phyloP scores from a whole-genome alignment of 805 yeast genomes.

The Lipomyces orientalis region DNA sequence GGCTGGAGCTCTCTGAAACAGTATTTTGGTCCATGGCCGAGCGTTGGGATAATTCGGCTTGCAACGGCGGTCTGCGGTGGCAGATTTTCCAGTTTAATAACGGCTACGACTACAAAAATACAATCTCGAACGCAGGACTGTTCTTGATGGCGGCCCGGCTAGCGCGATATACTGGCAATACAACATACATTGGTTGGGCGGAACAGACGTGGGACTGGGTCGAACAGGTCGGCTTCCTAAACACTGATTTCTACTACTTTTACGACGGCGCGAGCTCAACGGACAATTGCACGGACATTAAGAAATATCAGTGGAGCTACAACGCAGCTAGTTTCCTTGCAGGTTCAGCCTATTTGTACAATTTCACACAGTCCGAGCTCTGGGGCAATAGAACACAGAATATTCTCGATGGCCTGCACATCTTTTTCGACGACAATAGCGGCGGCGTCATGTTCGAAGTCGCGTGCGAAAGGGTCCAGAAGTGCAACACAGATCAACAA shows the following conservation, averaged over 20 bases:
- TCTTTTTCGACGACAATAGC: slow-evolving; percentile 53
- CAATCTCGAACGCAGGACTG: slow-evolving; percentile 83
- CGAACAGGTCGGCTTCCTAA: slow-evolving; percentile 53
- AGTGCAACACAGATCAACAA: slow-evolving; percentile 86
- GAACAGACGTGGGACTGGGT: slow-evolving; percentile 77
- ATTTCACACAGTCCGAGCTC: slow-evolving; percentile 64
- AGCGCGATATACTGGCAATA: slow-evolving; percentile 76
- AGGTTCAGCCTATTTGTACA: slow-evolving; percentile 82
- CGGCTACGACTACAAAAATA: slow-evolving; percentile 91
- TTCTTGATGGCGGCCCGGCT: slow-evolving; percentile 83
- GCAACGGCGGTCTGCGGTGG: slow-evolving; percentile 95
- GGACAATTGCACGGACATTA: slow-evolving; percentile 65
- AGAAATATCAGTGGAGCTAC: slow-evolving; percentile 79
- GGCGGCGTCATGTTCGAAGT: slow-evolving; percentile 72
- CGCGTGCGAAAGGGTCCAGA: slow-evolving; percentile 70
- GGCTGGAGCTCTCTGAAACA: slow-evolving; percentile 87
- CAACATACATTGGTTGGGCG: slow-evolving; percentile 72
- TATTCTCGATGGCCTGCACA: slow-evolving; percentile 59
- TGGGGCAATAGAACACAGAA: slow-evolving; percentile 71
- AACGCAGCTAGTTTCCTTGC: slow-evolving; percentile 79
- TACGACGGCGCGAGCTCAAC: slow-evolving; percentile 60
- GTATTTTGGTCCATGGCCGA: slow-evolving; percentile 87
- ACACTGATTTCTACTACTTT: slow-evolving; percentile 40
- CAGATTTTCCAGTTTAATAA: slow-evolving; percentile 94
- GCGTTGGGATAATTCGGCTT: slow-evolving; percentile 78